Percentiles rank a stretch among this genome's conserved stretches.
Evolutionary conservation across 495 filamentous ascomycete species (phyloP).

Genomic region (Penicillium robsamsonii): DNA sequence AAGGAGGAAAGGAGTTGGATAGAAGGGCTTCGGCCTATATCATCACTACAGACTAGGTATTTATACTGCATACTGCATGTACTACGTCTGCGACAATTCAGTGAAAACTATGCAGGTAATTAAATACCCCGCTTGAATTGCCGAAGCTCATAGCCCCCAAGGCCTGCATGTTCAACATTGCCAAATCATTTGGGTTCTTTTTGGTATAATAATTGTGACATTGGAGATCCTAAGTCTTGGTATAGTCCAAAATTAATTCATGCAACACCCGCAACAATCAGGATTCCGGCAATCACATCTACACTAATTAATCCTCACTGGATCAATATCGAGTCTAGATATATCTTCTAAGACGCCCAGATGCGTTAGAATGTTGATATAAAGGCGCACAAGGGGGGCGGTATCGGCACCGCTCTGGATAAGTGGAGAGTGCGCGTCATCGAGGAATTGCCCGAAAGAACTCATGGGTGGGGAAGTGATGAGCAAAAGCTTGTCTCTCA

Average conservation of each 20-base stretch:
- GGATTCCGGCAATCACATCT: too few relatives aligned
- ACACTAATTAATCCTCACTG: too few relatives aligned
- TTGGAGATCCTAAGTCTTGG: too few relatives aligned
- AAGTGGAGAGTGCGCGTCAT: slow-evolving; percentile 5
- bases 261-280: too few relatives aligned
- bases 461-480: not conserved
- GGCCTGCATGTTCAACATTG: not conserved
- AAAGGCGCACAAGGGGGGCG: not conserved
- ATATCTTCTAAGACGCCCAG: too few relatives aligned
- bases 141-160: not conserved
- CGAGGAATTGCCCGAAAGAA: not conserved
- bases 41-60: not conserved
- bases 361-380: not conserved
- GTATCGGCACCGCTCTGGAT: not conserved
- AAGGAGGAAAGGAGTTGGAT: not conserved
- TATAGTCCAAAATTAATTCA: too few relatives aligned
- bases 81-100: not conserved
- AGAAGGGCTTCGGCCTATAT: not conserved
- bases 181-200: not conserved
- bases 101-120: not conserved
- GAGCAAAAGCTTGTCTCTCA: slow-evolving; percentile 6
- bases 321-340: too few relatives aligned
- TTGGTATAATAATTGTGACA: too few relatives aligned
- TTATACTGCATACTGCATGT: too few relatives aligned
- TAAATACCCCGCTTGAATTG: slow-evolving; percentile 4